Evolutionary conservation across 345 rosid genomes (phyloP), one percentile per base, ranked within the genome.

Genomic region (Lenwebbia sp.): DNA sequence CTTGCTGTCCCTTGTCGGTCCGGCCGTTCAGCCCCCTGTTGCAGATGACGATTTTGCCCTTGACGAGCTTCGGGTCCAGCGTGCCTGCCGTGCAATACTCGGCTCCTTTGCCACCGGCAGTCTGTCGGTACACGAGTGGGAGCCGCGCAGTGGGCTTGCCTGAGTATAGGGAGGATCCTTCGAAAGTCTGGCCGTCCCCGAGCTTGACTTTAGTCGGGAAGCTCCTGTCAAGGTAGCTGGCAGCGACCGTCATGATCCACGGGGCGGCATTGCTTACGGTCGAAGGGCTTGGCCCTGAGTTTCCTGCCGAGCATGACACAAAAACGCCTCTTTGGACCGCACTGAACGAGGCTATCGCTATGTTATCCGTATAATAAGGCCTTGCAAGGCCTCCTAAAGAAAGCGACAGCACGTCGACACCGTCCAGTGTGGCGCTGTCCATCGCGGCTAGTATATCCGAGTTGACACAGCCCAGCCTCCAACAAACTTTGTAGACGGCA

Each of bases 221-320:
- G 83, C 94, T 94, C 81, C 94, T 86, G 86, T 94, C 95, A 2
- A 88, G 90, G 89, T 92, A 92, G 91, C 96, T 94, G 13, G 99
- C 99, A 21, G 95, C 99, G 2, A 95, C 98, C 0, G 99, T 96
- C 94, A 90, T 94, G 76, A 96, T 88, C 99, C 99, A 96, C 0
- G 99, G 98, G 11, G 98, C 96, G 0, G 92, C 89, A 65, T 96
- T 96, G 76, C 88, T 88, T 2, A 89, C 90, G 1, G 95, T 89
- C n/a, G 93, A 92, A n/a, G 54, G 51, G 3, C 30, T 19, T 2
- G 99, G 98, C 22, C 99, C 99, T 0, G 92, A 89, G 85, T 96
- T 96, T 19, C 98, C 98, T 0, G 96, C 99, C 3, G 98, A 94
- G 91, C 95, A 94, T 13, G 98, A 89, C 65, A 96, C 96, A 57